phyloP scores from a whole-genome alignment of 768 basidiomycete genomes.

The Serendipita sp. region DNA sequence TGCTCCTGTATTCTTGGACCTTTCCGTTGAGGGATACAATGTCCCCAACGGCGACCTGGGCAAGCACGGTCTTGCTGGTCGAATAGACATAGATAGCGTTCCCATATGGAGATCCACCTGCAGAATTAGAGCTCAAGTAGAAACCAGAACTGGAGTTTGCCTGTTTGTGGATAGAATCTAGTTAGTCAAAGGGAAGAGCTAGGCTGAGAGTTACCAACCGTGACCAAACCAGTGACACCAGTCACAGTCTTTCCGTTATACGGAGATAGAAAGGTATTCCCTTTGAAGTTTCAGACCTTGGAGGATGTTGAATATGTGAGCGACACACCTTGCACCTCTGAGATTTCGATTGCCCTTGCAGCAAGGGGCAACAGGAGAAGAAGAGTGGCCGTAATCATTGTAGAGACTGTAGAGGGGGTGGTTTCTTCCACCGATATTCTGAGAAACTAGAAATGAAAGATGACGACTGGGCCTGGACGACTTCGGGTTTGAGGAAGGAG shows the following conservation, averaged over 20 bases:
- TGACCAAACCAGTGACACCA: not conserved
- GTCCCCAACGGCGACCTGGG: constrained; percentile 31
- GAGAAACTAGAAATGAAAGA: not conserved
- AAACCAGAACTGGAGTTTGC: not conserved
- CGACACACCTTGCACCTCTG: not conserved
- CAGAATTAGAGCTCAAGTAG: not conserved
- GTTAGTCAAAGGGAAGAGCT: not conserved
- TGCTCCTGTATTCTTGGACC: constrained; percentile 36
- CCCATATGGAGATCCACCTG: not conserved
- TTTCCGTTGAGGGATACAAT: constrained; percentile 27
- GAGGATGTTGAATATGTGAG: too few relatives aligned
- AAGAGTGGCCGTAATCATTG: not conserved
- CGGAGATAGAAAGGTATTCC: not conserved
- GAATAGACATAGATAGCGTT: constrained; percentile 28
- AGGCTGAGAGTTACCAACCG: not conserved
- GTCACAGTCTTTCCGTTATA: not conserved
- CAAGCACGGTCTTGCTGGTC: constrained; percentile 21
- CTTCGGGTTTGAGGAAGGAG: not conserved
- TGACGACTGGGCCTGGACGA: too few relatives aligned
- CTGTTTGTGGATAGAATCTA: not conserved
- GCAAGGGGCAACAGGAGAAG: not conserved
- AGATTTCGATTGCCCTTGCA: not conserved
- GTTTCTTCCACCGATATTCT: not conserved
- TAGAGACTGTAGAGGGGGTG: not conserved
- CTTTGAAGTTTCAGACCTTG: not conserved